Conservation (phyloP, 306 rosid species). For the Vicia villosa region DNA sequence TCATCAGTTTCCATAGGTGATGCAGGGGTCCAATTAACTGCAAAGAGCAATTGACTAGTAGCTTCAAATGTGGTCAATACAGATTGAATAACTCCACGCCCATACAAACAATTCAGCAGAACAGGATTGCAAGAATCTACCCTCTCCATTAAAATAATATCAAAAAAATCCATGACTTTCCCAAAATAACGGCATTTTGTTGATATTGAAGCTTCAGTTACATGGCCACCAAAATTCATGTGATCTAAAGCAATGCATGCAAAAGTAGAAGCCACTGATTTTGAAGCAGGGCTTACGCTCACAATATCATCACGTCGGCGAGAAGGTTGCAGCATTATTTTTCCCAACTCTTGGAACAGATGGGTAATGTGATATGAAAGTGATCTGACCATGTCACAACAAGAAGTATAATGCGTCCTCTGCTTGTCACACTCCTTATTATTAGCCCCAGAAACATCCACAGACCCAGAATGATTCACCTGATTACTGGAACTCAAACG, state of each 20-base stretch:
- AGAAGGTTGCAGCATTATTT: conserved; percentile 86
- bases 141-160: conserved; percentile 82
- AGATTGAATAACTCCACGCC: conserved; percentile 84
- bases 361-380: conserved; percentile 91
- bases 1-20: conserved; percentile 97
- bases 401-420: conserved; percentile 68
- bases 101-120: conserved; percentile 85
- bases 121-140: conserved; percentile 90
- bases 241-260: conserved; percentile 75
- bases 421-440: conserved; percentile 75
- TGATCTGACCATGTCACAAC: conserved; percentile 85
- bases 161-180: conserved; percentile 87
- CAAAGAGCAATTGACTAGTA: conserved; percentile 86
- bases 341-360: conserved; percentile 95
- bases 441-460: conserved; percentile 54
- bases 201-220: conserved; percentile 66
- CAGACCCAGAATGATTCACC: conserved; percentile 54
- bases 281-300: conserved; percentile 76
- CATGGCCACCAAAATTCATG: conserved; percentile 82
- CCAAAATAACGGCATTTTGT: conserved; percentile 90
- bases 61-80: conserved; percentile 97
- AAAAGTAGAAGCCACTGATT: conserved; percentile 83
- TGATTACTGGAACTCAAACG: conserved; percentile 59
- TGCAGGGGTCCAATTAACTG: conserved; percentile 72
- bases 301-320: conserved; percentile 91